A percentile compares a stretch with the other conserved stretches of the same genome.
phyloP scores from a whole-genome alignment of 2,329 filamentous ascomycete genomes.

The Pseudogymnoascus sp. region DNA sequence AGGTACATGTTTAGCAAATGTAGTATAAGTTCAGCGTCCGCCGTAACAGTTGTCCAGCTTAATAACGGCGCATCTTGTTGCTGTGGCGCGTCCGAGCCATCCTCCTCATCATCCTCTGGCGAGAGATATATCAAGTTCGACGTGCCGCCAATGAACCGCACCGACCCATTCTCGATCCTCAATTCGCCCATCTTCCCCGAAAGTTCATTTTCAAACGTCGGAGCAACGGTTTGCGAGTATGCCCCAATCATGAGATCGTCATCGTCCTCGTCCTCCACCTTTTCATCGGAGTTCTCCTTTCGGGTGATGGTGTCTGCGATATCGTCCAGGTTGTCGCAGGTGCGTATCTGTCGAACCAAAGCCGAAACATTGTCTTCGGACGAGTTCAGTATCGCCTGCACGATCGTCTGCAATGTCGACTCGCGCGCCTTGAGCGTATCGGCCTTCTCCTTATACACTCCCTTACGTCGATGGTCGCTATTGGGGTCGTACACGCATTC shows the following conservation, averaged over 20 bases:
- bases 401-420: constrained; percentile 81
- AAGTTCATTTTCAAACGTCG: constrained; percentile 60
- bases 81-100: constrained; percentile 23
- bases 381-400: constrained; percentile 87
- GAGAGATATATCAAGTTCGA: constrained; percentile 83
- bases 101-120: constrained; percentile 31
- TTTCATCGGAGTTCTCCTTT: constrained; percentile 25
- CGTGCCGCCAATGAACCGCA: constrained; percentile 87
- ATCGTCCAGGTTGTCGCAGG: constrained; percentile 57
- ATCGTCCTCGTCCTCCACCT: constrained; percentile 35
- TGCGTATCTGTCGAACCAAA: constrained; percentile 78
- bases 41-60: constrained; percentile 82
- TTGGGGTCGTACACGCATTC: constrained; percentile 93
- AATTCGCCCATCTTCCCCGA: constrained; percentile 91
- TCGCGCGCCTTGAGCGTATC: constrained; percentile 80
- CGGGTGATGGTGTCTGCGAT: constrained; percentile 44
- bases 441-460: constrained; percentile 90
- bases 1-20: constrained; percentile 98
- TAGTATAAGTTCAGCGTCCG: constrained; percentile 66
- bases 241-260: constrained; percentile 31
- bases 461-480: constrained; percentile 91
- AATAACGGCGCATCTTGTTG: constrained; percentile 59
- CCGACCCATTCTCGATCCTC: constrained; percentile 74
- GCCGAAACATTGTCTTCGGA: constrained; percentile 75
- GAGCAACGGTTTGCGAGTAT: constrained; percentile 34